Base-by-base conservation (phyloP, 2,329 filamentous ascomycete genomes). In the Paecilomyces sp. region DNA sequence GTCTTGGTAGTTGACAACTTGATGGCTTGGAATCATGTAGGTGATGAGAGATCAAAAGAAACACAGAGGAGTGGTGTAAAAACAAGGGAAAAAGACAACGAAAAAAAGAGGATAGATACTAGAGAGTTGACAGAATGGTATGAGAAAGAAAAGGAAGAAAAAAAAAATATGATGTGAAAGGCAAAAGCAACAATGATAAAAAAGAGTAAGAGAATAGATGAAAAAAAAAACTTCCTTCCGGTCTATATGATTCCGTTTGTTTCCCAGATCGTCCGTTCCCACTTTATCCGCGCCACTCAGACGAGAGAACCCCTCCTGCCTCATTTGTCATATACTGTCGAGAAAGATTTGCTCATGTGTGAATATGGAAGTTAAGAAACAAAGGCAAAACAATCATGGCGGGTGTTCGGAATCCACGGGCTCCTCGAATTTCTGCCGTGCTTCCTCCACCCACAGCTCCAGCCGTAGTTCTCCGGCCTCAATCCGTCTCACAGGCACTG, bases 381-480 rank as follows among this genome's bases (percentile, higher is more conserved):
- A 62, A 60, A 64, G 56, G 57, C 61, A 57, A 64, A 61, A 66
- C 36, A n/a, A 57, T 74, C 67, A 74, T 64, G 69, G 65, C 50
- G 72, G 69, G 62, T 73, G 68, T 62, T 74, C 72, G 57, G 73
- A 71, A 53, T 74, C 69, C 65, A 73, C 68, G 61, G 72, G 72
- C 66, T 79, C 74, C 33, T 69, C 66, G 59, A 79, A 78, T 68
- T 86, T 86, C 58, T 79, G 78, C 62, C 77, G 79, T 60, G 82
- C 82, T 68, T 89, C 85, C 72, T 90, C 88, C 59, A 89, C 82
- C 87, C 86, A 90, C 60, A 86, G 79, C 70, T 90, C 87, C 67
- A 90, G 81, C 25, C 83, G 76, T 70, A 90, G 83, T 60, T 87
- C 85, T 3, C 86, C 87, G 2, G 85, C 83, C 65, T 87, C 82